Evolutionary conservation across 257 asterid species (phyloP).

Genomic region (Solanum verrucosum): DNA sequence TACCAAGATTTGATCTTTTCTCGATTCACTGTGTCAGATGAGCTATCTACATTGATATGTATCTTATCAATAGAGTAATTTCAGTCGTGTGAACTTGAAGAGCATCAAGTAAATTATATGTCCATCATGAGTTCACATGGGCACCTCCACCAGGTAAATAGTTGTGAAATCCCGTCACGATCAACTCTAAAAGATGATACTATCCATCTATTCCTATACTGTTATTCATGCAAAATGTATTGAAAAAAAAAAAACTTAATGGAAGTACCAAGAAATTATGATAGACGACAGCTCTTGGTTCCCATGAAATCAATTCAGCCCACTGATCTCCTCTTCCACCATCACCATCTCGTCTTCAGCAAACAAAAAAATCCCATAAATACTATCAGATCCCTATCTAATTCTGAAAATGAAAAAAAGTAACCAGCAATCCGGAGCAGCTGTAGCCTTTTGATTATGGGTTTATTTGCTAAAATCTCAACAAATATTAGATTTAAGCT

Average conservation of each 20-base stretch:
- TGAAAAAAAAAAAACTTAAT: not conserved
- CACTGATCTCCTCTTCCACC: slow-evolving; percentile 56
- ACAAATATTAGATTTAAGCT: not conserved
- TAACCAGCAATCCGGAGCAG: not conserved
- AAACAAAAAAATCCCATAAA: not conserved
- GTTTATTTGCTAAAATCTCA: not conserved
- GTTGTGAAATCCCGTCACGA: not conserved
- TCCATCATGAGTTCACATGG: not conserved
- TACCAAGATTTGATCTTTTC: not conserved
- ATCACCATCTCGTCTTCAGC: slow-evolving; percentile 44
- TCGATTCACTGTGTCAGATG: not conserved
- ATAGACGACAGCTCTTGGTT: slow-evolving; percentile 81
- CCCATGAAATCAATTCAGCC: slow-evolving; percentile 95
- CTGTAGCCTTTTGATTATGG: not conserved
- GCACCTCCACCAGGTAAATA: not conserved
- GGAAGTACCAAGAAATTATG: slow-evolving; percentile 77
- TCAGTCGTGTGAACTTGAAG: not conserved
- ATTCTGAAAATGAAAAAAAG: not conserved
- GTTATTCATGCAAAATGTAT: not conserved
- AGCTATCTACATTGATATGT: not conserved
- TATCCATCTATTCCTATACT: not conserved
- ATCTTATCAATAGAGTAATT: not conserved
- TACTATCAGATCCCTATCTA: not conserved
- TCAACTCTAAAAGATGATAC: not conserved
- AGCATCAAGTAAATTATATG: not conserved